phyloP scores from a whole-genome alignment of 2,329 filamentous ascomycete species.

The Neofusicoccum kwambonambiense region DNA sequence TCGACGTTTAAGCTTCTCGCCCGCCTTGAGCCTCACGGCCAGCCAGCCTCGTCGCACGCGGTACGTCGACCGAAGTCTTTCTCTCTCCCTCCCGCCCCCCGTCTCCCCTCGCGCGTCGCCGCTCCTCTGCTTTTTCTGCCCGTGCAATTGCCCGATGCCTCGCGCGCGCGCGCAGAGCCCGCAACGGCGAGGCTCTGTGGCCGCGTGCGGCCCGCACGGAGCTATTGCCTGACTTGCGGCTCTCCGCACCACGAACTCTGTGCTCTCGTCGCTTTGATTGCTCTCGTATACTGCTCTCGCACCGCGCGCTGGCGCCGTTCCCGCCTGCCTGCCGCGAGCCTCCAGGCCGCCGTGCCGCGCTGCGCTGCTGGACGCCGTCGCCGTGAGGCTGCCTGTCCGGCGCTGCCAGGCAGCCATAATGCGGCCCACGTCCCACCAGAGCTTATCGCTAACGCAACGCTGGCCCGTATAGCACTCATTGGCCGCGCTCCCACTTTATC shows the following conservation, averaged over 20 bases:
- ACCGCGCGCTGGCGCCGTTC: not conserved
- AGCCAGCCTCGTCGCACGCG: slow-evolving; percentile 14
- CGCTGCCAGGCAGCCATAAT: slow-evolving; percentile 8
- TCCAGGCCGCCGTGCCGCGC: not conserved
- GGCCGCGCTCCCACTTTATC: slow-evolving; percentile 1
- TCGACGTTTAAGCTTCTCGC: slow-evolving; percentile 18
- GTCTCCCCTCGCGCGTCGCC: not conserved
- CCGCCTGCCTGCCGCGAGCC: not conserved
- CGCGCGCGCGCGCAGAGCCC: not conserved
- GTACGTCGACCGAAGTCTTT: slow-evolving; percentile 6
- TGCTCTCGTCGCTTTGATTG: slow-evolving; percentile 9
- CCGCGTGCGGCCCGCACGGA: slow-evolving; percentile 12
- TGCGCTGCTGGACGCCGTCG: not conserved
- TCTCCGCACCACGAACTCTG: slow-evolving; percentile 8
- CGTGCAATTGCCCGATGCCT: slow-evolving; percentile 4
- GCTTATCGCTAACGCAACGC: slow-evolving; percentile 7
- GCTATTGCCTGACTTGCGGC: slow-evolving; percentile 16
- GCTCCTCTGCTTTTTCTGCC: not conserved
- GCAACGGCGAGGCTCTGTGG: not conserved
- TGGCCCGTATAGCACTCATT: slow-evolving; percentile 2
- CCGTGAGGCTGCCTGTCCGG: not conserved
- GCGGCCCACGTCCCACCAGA: slow-evolving; percentile 3
- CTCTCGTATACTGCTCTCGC: not conserved
- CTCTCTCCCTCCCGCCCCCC: not conserved
- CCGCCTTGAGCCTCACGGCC: slow-evolving; percentile 18